Evolutionary conservation across 768 basidiomycete species (phyloP).

Genomic region (Lactarius trivialis): DNA sequence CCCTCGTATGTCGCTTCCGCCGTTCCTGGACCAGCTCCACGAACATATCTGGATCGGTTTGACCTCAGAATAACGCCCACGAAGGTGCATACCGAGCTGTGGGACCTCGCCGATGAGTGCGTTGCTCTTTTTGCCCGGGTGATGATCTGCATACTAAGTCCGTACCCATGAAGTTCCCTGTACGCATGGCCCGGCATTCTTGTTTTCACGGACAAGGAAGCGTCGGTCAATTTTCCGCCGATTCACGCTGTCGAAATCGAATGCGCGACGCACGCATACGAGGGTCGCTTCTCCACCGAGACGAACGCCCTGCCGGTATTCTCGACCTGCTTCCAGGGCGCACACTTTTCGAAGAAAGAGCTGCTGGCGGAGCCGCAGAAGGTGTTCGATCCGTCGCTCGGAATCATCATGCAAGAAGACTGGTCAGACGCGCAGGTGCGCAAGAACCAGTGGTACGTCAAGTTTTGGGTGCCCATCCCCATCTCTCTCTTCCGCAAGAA

Average conservation of each 20-base stretch:
- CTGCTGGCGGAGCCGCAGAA: neutral
- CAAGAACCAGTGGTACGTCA: constrained; percentile 21
- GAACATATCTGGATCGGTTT: constrained; percentile 18
- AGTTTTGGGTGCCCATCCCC: constrained; percentile 24
- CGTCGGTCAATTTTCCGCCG: constrained; percentile 1
- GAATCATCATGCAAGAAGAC: constrained; percentile 20
- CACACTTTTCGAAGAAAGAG: neutral
- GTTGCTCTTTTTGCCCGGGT: neutral
- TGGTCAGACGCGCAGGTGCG: constrained; percentile 19
- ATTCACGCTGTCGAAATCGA: constrained; percentile 14
- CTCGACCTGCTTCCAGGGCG: constrained; percentile 12
- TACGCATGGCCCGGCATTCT: constrained; percentile 20
- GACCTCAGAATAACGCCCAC: constrained; percentile 17
- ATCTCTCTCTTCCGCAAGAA: constrained; percentile 21
- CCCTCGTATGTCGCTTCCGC: constrained; percentile 4
- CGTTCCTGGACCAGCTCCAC: neutral
- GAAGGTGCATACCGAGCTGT: constrained; percentile 20
- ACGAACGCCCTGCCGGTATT: constrained; percentile 20
- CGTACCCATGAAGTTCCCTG: constrained; percentile 3
- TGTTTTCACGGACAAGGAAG: constrained; percentile 17
- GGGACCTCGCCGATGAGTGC: constrained; percentile 22
- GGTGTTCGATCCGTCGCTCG: constrained; percentile 10
- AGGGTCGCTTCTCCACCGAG: constrained; percentile 23
- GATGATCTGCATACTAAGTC: neutral
- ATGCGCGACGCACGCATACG: constrained; percentile 22